A percentile compares a stretch with the other conserved stretches of the same genome.
These are phyloP conservation scores for Pholiota conissans DNA, from an alignment of 768 basidiomycete species.

Conservation along the genomic window DNA sequence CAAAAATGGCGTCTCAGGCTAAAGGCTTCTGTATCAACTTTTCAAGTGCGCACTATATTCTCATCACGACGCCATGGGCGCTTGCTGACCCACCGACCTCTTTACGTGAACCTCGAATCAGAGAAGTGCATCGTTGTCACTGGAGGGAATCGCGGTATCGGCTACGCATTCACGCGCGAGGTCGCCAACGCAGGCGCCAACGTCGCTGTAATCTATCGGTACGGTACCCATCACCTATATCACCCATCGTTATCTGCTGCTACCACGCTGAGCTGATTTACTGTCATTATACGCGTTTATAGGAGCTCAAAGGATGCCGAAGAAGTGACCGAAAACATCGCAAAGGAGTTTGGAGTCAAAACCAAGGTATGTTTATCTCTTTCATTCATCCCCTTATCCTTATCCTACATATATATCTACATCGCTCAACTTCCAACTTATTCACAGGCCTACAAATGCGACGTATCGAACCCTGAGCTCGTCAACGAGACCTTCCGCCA, in stretches of 20 bases:
- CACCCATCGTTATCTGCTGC: too few relatives aligned
- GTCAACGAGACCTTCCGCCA: conserved; percentile 43
- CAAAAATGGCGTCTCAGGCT: neutral
- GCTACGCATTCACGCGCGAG: conserved; percentile 51
- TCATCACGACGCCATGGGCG: too few relatives aligned
- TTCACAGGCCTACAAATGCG: conserved; percentile 58
- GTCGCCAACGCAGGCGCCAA: conserved; percentile 55
- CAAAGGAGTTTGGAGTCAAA: conserved; percentile 42
- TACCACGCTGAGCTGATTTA: too few relatives aligned
- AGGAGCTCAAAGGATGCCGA: conserved; percentile 51
- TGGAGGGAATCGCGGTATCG: conserved; percentile 64
- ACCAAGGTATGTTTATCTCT: conserved; percentile 39
- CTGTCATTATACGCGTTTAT: neutral
- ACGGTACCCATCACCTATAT: neutral
- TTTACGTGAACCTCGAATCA: conserved; percentile 17
- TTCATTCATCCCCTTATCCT: neutral
- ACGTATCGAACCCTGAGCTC: conserved; percentile 49
- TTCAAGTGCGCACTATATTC: too few relatives aligned
- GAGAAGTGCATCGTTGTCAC: conserved; percentile 57
- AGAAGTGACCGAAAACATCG: conserved; percentile 46
- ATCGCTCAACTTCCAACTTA: too few relatives aligned
- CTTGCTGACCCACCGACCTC: too few relatives aligned
- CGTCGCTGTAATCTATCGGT: conserved; percentile 66
- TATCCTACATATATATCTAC: too few relatives aligned
- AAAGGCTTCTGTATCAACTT: conserved; percentile 16